Percentiles rank a stretch among this genome's conserved stretches.
phyloP scores from a whole-genome alignment of 2,329 filamentous ascomycete species.

The Pseudopyricularia cyperi region DNA sequence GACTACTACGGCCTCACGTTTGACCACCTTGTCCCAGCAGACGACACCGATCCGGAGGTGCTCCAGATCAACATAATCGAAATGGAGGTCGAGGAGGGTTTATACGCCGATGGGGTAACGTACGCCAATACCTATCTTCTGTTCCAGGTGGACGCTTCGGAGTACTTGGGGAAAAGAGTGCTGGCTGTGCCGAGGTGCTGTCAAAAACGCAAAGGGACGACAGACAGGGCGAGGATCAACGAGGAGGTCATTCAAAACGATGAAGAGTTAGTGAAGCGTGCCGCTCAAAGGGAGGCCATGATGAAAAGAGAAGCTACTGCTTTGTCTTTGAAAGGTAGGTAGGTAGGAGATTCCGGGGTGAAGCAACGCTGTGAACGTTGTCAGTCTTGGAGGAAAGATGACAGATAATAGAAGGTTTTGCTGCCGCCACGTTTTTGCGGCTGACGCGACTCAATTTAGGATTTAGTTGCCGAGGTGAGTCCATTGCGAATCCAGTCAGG shows the following conservation, averaged over 20 bases:
- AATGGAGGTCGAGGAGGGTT: conserved; percentile 19
- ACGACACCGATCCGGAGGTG: conserved; percentile 24
- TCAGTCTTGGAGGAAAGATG: too few relatives aligned
- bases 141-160: conserved; percentile 20
- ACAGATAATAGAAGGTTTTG: too few relatives aligned
- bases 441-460: too few relatives aligned
- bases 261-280: conserved; percentile 8
- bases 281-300: too few relatives aligned
- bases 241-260: conserved; percentile 2
- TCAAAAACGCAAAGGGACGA: conserved; percentile 21
- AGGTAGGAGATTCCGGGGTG: too few relatives aligned
- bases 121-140: conserved; percentile 21
- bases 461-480: too few relatives aligned
- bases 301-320: too few relatives aligned
- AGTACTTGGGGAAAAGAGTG: conserved; percentile 24
- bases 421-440: too few relatives aligned
- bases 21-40: conserved; percentile 21
- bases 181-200: conserved; percentile 27
- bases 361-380: too few relatives aligned
- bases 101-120: conserved; percentile 4
- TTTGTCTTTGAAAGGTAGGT: too few relatives aligned
- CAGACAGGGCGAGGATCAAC: conserved; percentile 20
- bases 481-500: too few relatives aligned
- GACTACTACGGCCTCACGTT: conserved; percentile 28
- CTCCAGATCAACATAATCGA: conserved; percentile 28